These are phyloP conservation scores for Sphaerulina musiva DNA, from an alignment of 2,329 filamentous ascomycete genomes.

Conservation along the genomic window DNA sequence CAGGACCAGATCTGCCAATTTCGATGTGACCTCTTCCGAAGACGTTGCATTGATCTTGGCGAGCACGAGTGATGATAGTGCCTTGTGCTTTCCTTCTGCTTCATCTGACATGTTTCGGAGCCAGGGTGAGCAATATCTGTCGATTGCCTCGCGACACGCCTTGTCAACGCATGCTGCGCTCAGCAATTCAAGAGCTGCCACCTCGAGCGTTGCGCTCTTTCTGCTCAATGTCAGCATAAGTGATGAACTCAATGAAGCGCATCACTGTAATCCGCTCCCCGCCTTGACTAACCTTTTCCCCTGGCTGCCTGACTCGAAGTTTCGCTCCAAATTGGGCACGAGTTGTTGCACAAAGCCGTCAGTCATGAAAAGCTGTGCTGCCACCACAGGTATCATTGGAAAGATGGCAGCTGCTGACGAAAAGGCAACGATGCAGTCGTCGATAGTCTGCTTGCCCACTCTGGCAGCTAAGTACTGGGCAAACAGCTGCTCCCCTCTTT, in stretches of 20 bases:
- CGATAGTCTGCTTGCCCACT: conserved; percentile 67
- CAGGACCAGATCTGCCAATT: conserved; percentile 29
- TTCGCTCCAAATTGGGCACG: conserved; percentile 52
- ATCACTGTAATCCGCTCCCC: neutral
- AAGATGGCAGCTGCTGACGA: conserved; percentile 87
- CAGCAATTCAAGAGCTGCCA: conserved; percentile 78
- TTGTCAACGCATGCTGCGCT: conserved; percentile 86
- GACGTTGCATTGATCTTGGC: conserved; percentile 41
- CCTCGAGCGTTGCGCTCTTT: conserved; percentile 80
- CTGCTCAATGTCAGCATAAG: conserved; percentile 43
- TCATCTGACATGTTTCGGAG: conserved; percentile 68
- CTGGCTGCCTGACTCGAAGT: conserved; percentile 28
- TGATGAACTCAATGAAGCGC: neutral
- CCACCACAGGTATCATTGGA: conserved; percentile 71
- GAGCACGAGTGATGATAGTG: conserved; percentile 49
- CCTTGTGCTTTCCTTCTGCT: conserved; percentile 26
- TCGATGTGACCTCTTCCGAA: conserved; percentile 25
- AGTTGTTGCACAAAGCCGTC: conserved; percentile 79
- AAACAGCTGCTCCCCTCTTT: conserved; percentile 59
- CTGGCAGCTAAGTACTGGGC: conserved; percentile 67
- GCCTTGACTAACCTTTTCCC: conserved; percentile 28
- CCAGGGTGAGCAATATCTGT: conserved; percentile 80
- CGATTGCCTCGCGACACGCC: conserved; percentile 73
- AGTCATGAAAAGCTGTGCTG: conserved; percentile 72
- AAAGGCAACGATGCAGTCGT: conserved; percentile 85